A percentile compares a stretch with the other conserved stretches of the same genome.
phyloP scores from a whole-genome alignment of 257 asterid species.

The Primulina tabacum region DNA sequence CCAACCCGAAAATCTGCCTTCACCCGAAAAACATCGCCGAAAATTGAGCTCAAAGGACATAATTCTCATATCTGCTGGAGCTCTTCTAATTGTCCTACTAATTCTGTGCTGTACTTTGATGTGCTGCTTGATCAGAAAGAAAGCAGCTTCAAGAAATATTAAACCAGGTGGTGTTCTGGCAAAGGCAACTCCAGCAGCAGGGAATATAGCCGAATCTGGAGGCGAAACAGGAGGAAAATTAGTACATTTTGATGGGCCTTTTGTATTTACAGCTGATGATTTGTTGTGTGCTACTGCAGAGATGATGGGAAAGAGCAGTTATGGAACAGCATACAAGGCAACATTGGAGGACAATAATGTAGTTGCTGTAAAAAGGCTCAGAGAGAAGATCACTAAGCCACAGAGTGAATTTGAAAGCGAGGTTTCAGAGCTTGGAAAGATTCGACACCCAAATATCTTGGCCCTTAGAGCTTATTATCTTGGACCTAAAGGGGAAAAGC shows the following conservation, averaged over 20 bases:
- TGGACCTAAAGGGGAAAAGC: conserved; percentile 99
- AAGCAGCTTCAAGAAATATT: conserved; percentile 27
- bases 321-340: conserved; percentile 92
- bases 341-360: conserved; percentile 74
- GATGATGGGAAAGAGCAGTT: conserved; percentile 88
- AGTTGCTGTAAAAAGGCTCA: conserved; percentile 85
- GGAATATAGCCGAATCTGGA: conserved; percentile 42
- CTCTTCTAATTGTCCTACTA: conserved; percentile 35
- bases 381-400: conserved; percentile 85
- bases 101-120: conserved; percentile 39
- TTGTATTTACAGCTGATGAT: conserved; percentile 87
- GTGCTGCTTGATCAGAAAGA: conserved; percentile 46
- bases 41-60: conserved; percentile 47
- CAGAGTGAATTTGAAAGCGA: conserved; percentile 81
- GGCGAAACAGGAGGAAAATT: conserved; percentile 81
- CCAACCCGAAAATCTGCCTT: conserved; percentile 35
- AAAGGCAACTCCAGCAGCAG: conserved; percentile 5
- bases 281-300: conserved; percentile 93
- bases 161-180: conserved; percentile 20
- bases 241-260: conserved; percentile 91
- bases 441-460: conserved; percentile 62
- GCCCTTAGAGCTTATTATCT: conserved; percentile 88
- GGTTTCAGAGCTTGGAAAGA: conserved; percentile 76
- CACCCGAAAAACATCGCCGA: conserved; percentile 21
- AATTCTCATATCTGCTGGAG: conserved; percentile 45